Conservation (phyloP, 805 yeast species). For the Hanseniaspora vineae region DNA sequence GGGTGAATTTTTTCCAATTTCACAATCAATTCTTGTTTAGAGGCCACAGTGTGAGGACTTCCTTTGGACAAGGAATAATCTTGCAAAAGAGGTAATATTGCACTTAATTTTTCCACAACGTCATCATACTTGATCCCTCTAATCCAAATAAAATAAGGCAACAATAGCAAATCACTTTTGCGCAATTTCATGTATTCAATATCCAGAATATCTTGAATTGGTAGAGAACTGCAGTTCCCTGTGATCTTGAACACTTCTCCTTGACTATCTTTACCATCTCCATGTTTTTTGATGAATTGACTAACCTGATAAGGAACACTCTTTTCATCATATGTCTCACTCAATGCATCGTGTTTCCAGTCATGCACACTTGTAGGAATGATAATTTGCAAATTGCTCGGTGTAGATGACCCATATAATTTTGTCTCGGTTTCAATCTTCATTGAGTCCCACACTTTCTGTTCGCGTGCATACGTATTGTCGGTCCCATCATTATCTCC, state of each 20-base stretch:
- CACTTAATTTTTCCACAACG: constrained; percentile 32
- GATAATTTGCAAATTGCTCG: constrained; percentile 58
- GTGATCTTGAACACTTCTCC: constrained; percentile 15
- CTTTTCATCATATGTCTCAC: constrained; percentile 25
- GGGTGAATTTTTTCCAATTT: constrained; percentile 8
- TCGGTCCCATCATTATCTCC: not conserved
- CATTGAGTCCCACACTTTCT: not conserved
- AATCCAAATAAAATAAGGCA: constrained; percentile 69
- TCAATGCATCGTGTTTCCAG: constrained; percentile 68
- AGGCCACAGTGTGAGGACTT: constrained; percentile 11
- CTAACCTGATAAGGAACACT: constrained; percentile 32
- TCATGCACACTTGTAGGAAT: constrained; percentile 77
- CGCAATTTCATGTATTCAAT: constrained; percentile 29
- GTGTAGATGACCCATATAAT: constrained; percentile 60
- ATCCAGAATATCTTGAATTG: constrained; percentile 31
- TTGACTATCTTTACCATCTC: constrained; percentile 32
- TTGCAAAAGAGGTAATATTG: constrained; percentile 31
- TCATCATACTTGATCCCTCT: constrained; percentile 17
- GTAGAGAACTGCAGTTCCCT: constrained; percentile 37
- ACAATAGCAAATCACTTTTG: constrained; percentile 46
- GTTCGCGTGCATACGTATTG: not conserved
- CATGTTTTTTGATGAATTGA: constrained; percentile 13
- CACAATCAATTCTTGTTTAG: constrained; percentile 8
- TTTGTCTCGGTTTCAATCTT: not conserved
- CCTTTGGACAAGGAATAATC: too few relatives aligned